These are phyloP conservation scores for Pseudogymnoascus destructans DNA, from an alignment of 2,329 filamentous ascomycete genomes.

Conservation along the genomic window DNA sequence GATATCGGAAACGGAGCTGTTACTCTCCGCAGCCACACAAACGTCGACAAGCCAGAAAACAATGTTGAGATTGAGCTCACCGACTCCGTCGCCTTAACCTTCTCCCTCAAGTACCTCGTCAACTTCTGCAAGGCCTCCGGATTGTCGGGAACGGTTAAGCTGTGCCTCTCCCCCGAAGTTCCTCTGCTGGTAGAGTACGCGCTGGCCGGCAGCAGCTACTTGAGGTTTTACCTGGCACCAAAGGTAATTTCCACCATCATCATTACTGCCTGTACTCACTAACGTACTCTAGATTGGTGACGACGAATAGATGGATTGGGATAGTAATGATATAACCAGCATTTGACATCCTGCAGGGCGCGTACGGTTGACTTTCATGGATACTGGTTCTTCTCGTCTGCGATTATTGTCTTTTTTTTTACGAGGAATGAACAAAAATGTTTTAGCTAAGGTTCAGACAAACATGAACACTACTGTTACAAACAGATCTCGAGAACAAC, in stretches of 20 bases:
- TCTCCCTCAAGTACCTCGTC: constrained; percentile 97
- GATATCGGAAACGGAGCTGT: constrained; percentile 95
- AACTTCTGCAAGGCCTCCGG: constrained; percentile 98
- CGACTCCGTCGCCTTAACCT: constrained; percentile 87
- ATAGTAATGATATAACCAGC: constrained; percentile 6
- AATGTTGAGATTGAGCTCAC: constrained; percentile 82
- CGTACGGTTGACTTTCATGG: constrained; percentile 8
- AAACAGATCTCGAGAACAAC: neutral
- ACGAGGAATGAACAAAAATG: neutral
- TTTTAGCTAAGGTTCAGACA: constrained; percentile 5
- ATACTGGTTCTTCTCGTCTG: constrained; percentile 8
- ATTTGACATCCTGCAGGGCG: constrained; percentile 7
- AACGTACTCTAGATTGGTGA: constrained; percentile 49
- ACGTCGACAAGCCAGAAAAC: constrained; percentile 75
- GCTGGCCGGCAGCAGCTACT: constrained; percentile 67
- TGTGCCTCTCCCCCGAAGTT: constrained; percentile 92
- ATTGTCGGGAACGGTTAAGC: constrained; percentile 69
- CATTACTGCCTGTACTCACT: constrained; percentile 12
- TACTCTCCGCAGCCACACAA: constrained; percentile 75
- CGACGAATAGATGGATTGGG: constrained; percentile 37
- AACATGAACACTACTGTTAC: neutral
- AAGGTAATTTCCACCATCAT: constrained; percentile 49
- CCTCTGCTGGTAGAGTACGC: constrained; percentile 90
- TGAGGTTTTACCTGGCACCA: constrained; percentile 95
- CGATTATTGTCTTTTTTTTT: constrained; percentile 8